Evolutionary conservation across 768 basidiomycete genomes (phyloP).

Genomic region (Collybia mongolica): DNA sequence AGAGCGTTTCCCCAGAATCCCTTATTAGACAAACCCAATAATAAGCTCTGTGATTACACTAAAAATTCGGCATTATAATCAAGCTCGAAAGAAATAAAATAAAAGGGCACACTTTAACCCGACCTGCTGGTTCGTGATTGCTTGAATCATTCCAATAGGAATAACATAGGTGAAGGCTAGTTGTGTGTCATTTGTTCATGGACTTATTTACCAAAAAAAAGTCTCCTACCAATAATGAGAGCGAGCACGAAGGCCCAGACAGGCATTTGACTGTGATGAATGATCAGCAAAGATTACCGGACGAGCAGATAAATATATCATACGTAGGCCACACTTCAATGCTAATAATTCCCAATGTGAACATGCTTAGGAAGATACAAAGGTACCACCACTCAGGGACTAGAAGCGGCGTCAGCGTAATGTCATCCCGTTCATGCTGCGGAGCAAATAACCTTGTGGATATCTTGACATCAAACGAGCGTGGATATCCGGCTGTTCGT

Average conservation of each 20-base stretch:
- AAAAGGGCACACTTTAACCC: conserved; percentile 44
- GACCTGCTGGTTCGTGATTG: conserved; percentile 79
- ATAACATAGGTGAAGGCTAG: conserved; percentile 63
- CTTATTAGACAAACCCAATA: conserved; percentile 60
- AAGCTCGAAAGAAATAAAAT: neutral
- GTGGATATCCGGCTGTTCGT: conserved; percentile 83
- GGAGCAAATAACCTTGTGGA: conserved; percentile 35
- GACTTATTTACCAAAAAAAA: neutral
- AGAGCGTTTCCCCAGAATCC: conserved; percentile 43
- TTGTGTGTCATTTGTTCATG: conserved; percentile 18
- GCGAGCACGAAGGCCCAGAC: conserved; percentile 63
- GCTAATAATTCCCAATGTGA: conserved; percentile 61
- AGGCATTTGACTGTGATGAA: conserved; percentile 39
- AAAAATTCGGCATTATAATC: conserved; percentile 36
- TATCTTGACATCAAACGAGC: conserved; percentile 82
- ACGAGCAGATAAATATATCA: neutral
- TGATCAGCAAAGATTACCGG: neutral
- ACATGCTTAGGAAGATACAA: conserved; percentile 65
- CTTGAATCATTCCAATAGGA: conserved; percentile 64
- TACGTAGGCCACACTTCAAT: conserved; percentile 66
- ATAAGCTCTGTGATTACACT: conserved; percentile 82
- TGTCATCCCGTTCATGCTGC: neutral
- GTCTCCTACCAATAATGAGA: conserved; percentile 49
- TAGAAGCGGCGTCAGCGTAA: neutral
- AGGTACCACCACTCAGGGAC: conserved; percentile 88